Base-by-base conservation (phyloP, 2,329 filamentous ascomycete genomes). In the Eurotiales sp. region DNA sequence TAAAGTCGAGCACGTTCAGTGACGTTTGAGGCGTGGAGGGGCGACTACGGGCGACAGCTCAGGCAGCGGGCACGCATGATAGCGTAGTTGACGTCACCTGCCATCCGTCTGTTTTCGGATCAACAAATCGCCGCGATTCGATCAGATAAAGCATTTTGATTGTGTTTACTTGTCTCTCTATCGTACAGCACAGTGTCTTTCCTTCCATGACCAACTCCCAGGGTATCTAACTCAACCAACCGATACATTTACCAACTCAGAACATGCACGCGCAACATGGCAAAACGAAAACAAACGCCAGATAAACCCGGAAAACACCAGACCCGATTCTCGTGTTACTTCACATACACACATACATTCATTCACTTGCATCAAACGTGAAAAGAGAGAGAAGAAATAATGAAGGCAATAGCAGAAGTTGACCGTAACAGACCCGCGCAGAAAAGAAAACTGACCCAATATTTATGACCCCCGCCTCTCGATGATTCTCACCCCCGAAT, bases 61-160 rank as follows among this genome's bases (percentile, higher is more conserved):
- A 36, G 34, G 34, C n/a, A n/a, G 34, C 2, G 19, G 7, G 34
- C 34, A 17, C 11, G 8, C 19, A 10, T 15, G 19, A 39, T 19
- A 15, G 49, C 15, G 44, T 44, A 30, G 34, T 21, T 52, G 50
- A 52, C 50, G 50, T 52, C 50, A 52, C 22, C 36, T 27, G 12
- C 29, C n/a, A n/a, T n/a, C n/a, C n/a, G n/a, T n/a, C n/a, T n/a
- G n/a, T n/a, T n/a, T n/a, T n/a, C n/a, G n/a, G n/a, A n/a, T n/a
- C n/a, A n/a, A n/a, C n/a, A n/a, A n/a, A n/a, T n/a, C n/a, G n/a
- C n/a, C n/a, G n/a, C n/a, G n/a, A n/a, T n/a, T n/a, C n/a, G n/a
- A n/a, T n/a, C n/a, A n/a, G n/a, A n/a, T n/a, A n/a, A n/a, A n/a
- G n/a, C n/a, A n/a, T n/a, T n/a, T n/a, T n/a, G n/a, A n/a, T n/a